Evolutionary conservation across 208 protist species (phyloP), one percentile per base, ranked within the genome.

Genomic region (Crithidia bombi): DNA sequence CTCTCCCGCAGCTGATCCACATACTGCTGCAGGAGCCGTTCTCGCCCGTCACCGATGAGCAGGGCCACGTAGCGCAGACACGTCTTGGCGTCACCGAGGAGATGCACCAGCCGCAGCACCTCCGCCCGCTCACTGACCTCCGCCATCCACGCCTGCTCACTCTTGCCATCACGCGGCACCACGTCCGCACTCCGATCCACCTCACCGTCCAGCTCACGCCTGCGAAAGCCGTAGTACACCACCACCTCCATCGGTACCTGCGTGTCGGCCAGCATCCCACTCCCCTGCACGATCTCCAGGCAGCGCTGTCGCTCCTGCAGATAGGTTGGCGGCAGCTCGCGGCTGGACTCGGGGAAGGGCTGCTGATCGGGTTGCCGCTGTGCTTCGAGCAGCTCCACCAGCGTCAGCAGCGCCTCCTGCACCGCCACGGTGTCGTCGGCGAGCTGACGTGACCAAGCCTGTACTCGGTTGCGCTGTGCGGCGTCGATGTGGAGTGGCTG

Each of bases 41-140:
- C 87, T 19, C 76, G 78, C 3, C 77, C 78, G 26, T 87, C 77
- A 14, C 79, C 77, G 33, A 95, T 79, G 21, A 93, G 75, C 49
- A 91, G 35, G 10, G 85, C 49, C 32, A 91, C 62, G 43, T 92
- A 92, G 17, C 85, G 86, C 68, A 95, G 57, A 51, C 87, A 92
- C 63, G 86, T 95, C 72, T 95, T 95, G 23, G 80, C 86, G 26
- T 91, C 87, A 0, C 85, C 83, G 50, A 95, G 62, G n/a, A 89
- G 46, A 25, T 78, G 85, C 36, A 93, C 65, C 35, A 77, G 65
- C 33, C 78, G 78, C 72, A 91, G 74, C 59, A 92, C 75, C 28
- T 84, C 79, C 50, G 67, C 62, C 2, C 83, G 83, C 69, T 92
- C 83, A 2, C 35, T 64, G 9, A 69, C 64, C 41, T 70, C 71